phyloP scores from a whole-genome alignment of 768 basidiomycete genomes.

The Tulasnella sp. region DNA sequence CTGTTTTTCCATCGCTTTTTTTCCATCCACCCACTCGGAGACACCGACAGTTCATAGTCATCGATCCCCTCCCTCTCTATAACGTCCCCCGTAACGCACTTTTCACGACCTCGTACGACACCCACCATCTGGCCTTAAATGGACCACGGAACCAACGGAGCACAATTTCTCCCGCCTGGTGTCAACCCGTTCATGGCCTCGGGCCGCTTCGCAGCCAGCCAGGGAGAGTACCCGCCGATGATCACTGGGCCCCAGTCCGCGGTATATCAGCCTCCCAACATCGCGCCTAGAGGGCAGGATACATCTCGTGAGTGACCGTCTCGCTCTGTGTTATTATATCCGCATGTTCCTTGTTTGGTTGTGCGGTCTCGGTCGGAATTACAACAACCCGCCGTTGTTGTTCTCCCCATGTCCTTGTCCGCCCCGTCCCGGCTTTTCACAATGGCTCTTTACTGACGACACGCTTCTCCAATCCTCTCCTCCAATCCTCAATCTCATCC shows the following conservation, averaged over 20 bases:
- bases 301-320: neutral
- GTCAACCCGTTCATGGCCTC: slow-evolving; percentile 4
- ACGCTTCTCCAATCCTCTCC: slow-evolving; percentile 14
- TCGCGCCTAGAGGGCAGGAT: neutral
- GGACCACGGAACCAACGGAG: slow-evolving; percentile 16
- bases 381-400: slow-evolving; percentile 19
- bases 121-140: slow-evolving; percentile 4
- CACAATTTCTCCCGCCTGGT: slow-evolving; percentile 13
- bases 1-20: slow-evolving; percentile 21
- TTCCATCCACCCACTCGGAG: slow-evolving; percentile 11
- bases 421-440: neutral
- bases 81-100: slow-evolving; percentile 26
- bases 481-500: slow-evolving; percentile 3
- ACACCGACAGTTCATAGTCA: slow-evolving; percentile 10
- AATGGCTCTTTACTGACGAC: slow-evolving; percentile 25
- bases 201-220: slow-evolving; percentile 15
- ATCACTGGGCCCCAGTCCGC: slow-evolving; percentile 14
- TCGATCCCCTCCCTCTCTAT: slow-evolving; percentile 20
- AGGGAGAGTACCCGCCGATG: neutral
- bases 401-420: slow-evolving; percentile 10
- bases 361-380: slow-evolving; percentile 7
- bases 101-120: slow-evolving; percentile 25
- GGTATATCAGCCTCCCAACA: slow-evolving; percentile 19
- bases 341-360: slow-evolving; percentile 4
- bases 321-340: neutral